These are phyloP conservation scores for Carallia pectinifolia DNA, from an alignment of 345 rosid species.

Conservation along the genomic window DNA sequence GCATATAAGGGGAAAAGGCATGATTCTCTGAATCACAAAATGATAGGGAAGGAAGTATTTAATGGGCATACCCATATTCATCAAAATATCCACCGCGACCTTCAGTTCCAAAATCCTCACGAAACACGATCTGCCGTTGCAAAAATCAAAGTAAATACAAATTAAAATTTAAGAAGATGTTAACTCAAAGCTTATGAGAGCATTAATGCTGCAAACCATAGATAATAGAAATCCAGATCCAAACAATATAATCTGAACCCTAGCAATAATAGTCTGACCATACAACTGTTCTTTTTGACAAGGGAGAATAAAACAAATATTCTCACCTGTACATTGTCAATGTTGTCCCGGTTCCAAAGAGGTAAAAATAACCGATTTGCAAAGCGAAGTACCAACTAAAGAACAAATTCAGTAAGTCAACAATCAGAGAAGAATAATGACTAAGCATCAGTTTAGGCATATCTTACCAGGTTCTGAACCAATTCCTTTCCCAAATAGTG, in stretches of 20 bases:
- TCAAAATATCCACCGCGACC: conserved; percentile 99
- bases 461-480: conserved; percentile 91
- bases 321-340: conserved; percentile 88
- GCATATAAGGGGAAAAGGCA: neutral
- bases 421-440: conserved; percentile 15
- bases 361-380: conserved; percentile 94
- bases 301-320: conserved; percentile 9
- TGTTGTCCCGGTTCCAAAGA: conserved; percentile 98
- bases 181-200: too few relatives aligned
- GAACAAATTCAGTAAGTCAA: conserved; percentile 13
- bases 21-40: neutral
- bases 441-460: conserved; percentile 1
- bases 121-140: conserved; percentile 73
- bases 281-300: too few relatives aligned
- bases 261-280: too few relatives aligned
- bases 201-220: too few relatives aligned
- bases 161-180: neutral
- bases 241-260: too few relatives aligned
- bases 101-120: conserved; percentile 97
- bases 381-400: conserved; percentile 95
- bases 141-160: conserved; percentile 8
- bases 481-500: conserved; percentile 95
- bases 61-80: conserved; percentile 78
- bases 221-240: too few relatives aligned
- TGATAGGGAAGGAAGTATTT: neutral